phyloP scores from a whole-genome alignment of 805 yeast species.

The Zygoascus ofunaensis region DNA sequence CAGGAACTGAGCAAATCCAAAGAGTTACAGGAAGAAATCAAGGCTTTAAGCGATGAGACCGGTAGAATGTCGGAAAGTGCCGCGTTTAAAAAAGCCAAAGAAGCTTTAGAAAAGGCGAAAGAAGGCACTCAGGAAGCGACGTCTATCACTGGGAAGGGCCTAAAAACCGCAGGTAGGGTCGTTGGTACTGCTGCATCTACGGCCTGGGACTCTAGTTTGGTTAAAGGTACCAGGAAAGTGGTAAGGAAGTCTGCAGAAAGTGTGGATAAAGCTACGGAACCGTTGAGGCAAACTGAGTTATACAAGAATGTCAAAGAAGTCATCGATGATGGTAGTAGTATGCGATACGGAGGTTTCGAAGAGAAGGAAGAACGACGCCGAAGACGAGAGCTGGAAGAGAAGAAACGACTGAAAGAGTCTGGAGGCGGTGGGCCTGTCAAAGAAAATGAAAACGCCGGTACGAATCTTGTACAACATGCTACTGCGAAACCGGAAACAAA shows the following conservation, averaged over 20 bases:
- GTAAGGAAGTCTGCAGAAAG: conserved; percentile 75
- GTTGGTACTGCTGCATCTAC: conserved; percentile 82
- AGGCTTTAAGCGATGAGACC: conserved; percentile 91
- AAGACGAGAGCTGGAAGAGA: conserved; percentile 48
- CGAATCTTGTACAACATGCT: conserved; percentile 72
- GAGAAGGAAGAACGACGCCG: conserved; percentile 68
- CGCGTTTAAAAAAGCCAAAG: conserved; percentile 85
- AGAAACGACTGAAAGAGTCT: conserved; percentile 40
- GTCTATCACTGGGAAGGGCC: conserved; percentile 62
- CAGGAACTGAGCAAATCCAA: conserved; percentile 83
- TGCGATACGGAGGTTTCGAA: conserved; percentile 87
- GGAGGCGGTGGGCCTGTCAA: conserved; percentile 57
- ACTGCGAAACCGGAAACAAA: conserved; percentile 65
- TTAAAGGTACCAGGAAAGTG: conserved; percentile 77
- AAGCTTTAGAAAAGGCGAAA: conserved; percentile 82
- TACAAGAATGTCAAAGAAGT: conserved; percentile 84
- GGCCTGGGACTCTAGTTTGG: conserved; percentile 95
- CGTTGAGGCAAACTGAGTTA: conserved; percentile 81
- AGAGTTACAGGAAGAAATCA: conserved; percentile 86
- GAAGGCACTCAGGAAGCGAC: conserved; percentile 38
- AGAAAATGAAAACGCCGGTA: conserved; percentile 62
- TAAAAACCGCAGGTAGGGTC: conserved; percentile 84
- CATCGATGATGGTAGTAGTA: conserved; percentile 84
- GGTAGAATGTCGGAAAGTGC: conserved; percentile 91
- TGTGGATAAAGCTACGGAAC: conserved; percentile 79